phyloP scores from a whole-genome alignment of 2,329 filamentous ascomycete species.

The Fusarium redolens region DNA sequence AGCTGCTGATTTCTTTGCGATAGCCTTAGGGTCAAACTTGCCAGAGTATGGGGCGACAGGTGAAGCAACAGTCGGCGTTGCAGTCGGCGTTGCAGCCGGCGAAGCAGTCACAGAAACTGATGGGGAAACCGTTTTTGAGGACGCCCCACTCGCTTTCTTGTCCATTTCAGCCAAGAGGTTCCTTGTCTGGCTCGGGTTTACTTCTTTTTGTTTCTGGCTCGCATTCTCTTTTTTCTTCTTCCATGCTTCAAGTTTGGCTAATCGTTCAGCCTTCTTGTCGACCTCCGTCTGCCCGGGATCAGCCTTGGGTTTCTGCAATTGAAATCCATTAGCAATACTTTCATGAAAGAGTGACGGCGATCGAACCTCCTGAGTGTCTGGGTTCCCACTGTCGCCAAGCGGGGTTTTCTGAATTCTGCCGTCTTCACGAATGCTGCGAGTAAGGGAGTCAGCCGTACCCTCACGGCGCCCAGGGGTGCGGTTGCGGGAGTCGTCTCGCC shows the following conservation, averaged over 20 bases:
- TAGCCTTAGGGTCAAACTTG: slow-evolving; percentile 89
- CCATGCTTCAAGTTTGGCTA: slow-evolving; percentile 89
- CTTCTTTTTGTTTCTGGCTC: slow-evolving; percentile 76
- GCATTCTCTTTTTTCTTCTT: slow-evolving; percentile 88
- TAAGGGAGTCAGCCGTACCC: slow-evolving; percentile 76
- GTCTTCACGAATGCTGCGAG: slow-evolving; percentile 74
- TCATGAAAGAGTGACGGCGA: background rate
- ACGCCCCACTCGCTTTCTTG: slow-evolving; percentile 69
- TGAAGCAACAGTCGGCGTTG: slow-evolving; percentile 58
- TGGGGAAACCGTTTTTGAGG: slow-evolving; percentile 61
- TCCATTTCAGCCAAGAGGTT: slow-evolving; percentile 80
- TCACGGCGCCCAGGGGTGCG: slow-evolving; percentile 72
- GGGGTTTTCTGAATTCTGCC: slow-evolving; percentile 65
- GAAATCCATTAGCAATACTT: slow-evolving; percentile 44
- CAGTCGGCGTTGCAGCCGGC: slow-evolving; percentile 59
- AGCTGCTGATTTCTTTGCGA: slow-evolving; percentile 80
- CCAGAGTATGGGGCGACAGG: slow-evolving; percentile 73
- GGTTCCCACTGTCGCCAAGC: slow-evolving; percentile 59
- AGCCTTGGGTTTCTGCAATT: slow-evolving; percentile 63
- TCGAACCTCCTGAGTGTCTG: slow-evolving; percentile 69
- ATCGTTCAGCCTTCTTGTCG: slow-evolving; percentile 80
- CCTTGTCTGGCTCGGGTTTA: slow-evolving; percentile 71
- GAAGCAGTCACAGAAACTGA: slow-evolving; percentile 63
- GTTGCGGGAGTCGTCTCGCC: slow-evolving; percentile 80
- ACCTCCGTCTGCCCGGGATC: slow-evolving; percentile 70